Base-by-base conservation (phyloP, 2,329 filamentous ascomycete genomes). In the Colletotrichum caudatum region DNA sequence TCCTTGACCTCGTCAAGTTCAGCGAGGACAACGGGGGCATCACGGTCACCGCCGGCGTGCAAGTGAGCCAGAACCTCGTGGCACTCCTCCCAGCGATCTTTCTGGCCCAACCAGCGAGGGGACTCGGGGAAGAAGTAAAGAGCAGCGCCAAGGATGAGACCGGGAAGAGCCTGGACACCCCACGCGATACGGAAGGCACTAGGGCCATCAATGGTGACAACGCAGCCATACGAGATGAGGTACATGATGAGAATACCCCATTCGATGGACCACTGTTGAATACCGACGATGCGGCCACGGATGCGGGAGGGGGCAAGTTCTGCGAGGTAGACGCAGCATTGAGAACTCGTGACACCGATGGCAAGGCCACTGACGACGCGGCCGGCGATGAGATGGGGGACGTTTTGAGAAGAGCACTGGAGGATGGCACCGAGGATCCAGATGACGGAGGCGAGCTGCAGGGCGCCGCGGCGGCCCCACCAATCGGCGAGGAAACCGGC, bases 221-320 rank as follows among this genome's bases (percentile, higher is more conserved):
- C 89, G 79, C 88, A 89, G 29, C 90, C 92, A 76, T 91, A 88
- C 29, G 87, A 87, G 79, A 92, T 88, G 78, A 90, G 91, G 83
- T 91, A 92, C 89, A 92, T 92, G 80, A 92, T 90, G 70, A 92
- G 77, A 74, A 92, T 92, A 74, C 80, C 80, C 79, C 80, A 92
- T 74, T 92, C 92, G 72, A 94, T 94, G 35, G 91, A 90, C 84
- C 91, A 92, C 79, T 94, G 92, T 78, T 94, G 92, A 54, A 89
- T 87, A 64, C 91, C 90, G 20, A 94, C 91, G 44, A 94, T 84
- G 54, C 90, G 86, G 20, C 91, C 91, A 73, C 91, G 87, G 73
- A 81, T 84, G 46, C 80, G 76, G 1, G 86, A 85, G 58, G 88
- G 87, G 23, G 91, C 88, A 39, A 93, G 84, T 78, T 93, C 91